Evolutionary conservation across 306 rosid genomes (phyloP).

Genomic region (Luffa aegyptiaca): DNA sequence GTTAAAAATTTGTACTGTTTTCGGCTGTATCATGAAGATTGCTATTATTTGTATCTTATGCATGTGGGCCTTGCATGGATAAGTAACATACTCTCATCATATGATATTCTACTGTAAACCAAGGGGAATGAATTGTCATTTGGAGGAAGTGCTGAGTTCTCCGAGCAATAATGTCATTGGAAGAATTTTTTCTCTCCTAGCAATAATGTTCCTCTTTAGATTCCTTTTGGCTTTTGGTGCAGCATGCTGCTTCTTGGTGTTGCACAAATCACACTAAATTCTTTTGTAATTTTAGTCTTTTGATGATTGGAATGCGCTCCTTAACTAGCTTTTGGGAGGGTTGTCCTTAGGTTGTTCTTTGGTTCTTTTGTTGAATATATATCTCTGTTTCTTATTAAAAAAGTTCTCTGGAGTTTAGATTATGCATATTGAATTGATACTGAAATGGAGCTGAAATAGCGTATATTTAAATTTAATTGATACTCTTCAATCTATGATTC

Average conservation of each 20-base stretch:
- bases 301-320: too few species aligned
- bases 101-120: background rate
- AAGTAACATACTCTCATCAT: background rate
- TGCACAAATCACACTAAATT: too few species aligned
- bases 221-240: too few species aligned
- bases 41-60: background rate
- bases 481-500: background rate
- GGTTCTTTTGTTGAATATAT: too few species aligned
- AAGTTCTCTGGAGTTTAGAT: slow-evolving; percentile 2
- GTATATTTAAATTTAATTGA: background rate
- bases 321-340: too few species aligned
- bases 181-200: background rate
- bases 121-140: background rate
- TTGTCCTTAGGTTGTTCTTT: too few species aligned
- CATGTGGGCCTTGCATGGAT: background rate
- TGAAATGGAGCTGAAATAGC: background rate
- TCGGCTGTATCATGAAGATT: background rate
- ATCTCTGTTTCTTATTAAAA: background rate
- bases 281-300: too few species aligned
- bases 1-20: background rate
- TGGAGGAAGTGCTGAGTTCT: background rate
- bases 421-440: background rate
- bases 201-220: background rate
- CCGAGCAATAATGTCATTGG: background rate
- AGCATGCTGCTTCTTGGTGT: too few species aligned